A percentile compares a stretch with the other conserved stretches of the same genome.
Conservation (phyloP, 768 basidiomycete species). For the Calocybe indica region DNA sequence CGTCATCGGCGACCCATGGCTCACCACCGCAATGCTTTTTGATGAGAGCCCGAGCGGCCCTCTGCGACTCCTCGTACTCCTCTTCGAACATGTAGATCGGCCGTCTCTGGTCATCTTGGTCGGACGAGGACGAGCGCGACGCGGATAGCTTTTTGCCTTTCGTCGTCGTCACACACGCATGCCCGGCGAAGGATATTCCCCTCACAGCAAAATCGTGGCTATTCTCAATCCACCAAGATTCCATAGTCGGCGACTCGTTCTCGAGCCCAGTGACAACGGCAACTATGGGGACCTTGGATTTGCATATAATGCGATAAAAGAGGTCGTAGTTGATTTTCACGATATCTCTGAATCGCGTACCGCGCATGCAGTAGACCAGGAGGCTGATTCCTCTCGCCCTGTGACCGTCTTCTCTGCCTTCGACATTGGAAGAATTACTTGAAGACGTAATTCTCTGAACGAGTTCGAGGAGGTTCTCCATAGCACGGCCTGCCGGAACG, state of each 20-base stretch:
- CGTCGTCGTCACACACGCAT: conserved; percentile 24
- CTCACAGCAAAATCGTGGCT: conserved; percentile 17
- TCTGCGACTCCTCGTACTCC: conserved; percentile 13
- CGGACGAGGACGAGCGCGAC: too few relatives aligned
- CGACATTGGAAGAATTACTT: too few relatives aligned
- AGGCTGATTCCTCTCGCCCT: conserved; percentile 13
- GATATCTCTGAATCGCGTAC: conserved; percentile 13
- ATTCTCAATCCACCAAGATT: conserved; percentile 28
- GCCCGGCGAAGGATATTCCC: conserved; percentile 25
- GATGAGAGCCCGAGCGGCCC: conserved; percentile 6
- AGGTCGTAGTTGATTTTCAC: conserved; percentile 28
- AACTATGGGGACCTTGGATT: conserved; percentile 29
- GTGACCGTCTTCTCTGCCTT: too few relatives aligned
- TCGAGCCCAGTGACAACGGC: conserved; percentile 30
- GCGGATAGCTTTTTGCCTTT: conserved; percentile 8
- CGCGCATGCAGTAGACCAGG: conserved; percentile 33
- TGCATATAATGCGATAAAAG: conserved; percentile 28
- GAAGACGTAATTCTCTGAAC: conserved; percentile 4
- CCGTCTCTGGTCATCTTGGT: conserved; percentile 5
- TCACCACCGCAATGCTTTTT: background rate
- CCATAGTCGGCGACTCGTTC: conserved; percentile 30
- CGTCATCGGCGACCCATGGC: conserved; percentile 5
- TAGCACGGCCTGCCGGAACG: conserved; percentile 13
- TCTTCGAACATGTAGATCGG: conserved; percentile 10
- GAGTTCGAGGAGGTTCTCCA: conserved; percentile 14